Conservation (phyloP, 2,329 filamentous ascomycete species). For the Fusarium equiseti region DNA sequence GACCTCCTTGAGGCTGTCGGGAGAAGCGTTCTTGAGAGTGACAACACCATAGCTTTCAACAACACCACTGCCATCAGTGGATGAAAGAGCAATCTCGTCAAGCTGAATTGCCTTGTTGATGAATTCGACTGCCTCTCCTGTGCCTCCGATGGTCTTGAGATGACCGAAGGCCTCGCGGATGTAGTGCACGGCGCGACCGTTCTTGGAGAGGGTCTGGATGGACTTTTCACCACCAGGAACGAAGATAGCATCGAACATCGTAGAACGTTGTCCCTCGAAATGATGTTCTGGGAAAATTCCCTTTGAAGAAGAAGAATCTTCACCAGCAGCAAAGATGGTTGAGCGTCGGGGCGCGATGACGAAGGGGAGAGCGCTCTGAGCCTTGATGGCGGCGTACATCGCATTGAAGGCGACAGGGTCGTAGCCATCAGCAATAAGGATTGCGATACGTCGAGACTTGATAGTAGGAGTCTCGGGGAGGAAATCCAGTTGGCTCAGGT, state of each 20-base stretch:
- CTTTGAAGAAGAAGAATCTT: conserved; percentile 63
- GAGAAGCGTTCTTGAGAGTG: conserved; percentile 67
- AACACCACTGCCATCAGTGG: conserved; percentile 57
- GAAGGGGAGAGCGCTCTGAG: conserved; percentile 74
- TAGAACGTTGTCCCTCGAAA: conserved; percentile 82
- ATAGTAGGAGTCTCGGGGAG: conserved; percentile 74
- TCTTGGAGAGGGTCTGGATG: conserved; percentile 72
- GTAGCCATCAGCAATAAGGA: conserved; percentile 83
- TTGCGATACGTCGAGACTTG: conserved; percentile 76
- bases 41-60: conserved; percentile 81
- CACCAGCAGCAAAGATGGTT: conserved; percentile 72
- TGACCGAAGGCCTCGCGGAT: conserved; percentile 85
- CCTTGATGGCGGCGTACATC: conserved; percentile 72
- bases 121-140: conserved; percentile 76
- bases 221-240: conserved; percentile 78
- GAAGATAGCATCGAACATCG: conserved; percentile 84
- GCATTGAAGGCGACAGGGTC: conserved; percentile 74
- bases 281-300: conserved; percentile 79
- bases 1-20: conserved; percentile 71
- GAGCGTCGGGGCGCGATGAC: conserved; percentile 78
- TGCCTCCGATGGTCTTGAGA: conserved; percentile 81
- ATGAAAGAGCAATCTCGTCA: conserved; percentile 57
- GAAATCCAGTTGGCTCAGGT: conserved; percentile 77
- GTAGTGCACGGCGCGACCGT: conserved; percentile 80
- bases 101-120: conserved; percentile 64